Percentiles rank a stretch among this genome's conserved stretches.
phyloP scores from a whole-genome alignment of 148 eudicot genomes.

The Fagopyrum tataricum region DNA sequence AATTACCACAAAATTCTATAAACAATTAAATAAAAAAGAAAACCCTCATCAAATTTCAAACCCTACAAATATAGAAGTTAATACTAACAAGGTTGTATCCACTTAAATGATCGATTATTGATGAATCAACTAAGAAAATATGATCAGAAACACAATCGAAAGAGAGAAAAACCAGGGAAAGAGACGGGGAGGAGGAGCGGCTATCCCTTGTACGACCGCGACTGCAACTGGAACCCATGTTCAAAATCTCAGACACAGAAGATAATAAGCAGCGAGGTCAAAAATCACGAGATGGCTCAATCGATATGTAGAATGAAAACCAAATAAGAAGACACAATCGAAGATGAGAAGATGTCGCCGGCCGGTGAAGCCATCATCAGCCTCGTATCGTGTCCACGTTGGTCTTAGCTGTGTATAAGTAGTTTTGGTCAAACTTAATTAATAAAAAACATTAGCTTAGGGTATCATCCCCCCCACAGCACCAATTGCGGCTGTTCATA shows the following conservation, averaged over 20 bases:
- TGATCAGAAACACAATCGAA: background rate
- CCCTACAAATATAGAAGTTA: background rate
- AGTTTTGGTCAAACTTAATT: no score
- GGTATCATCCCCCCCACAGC: no score
- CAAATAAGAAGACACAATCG: background rate
- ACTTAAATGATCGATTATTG: background rate
- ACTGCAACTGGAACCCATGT: slow-evolving; percentile 5
- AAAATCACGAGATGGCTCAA: background rate
- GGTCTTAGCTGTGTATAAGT: background rate
- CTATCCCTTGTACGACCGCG: background rate
- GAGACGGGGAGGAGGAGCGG: background rate
- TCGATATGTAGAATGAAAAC: background rate
- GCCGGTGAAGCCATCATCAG: background rate
- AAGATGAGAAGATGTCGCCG: background rate
- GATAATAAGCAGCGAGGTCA: background rate
- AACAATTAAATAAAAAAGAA: background rate
- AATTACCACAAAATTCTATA: no score
- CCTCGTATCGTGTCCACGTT: background rate
- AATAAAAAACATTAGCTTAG: no score
- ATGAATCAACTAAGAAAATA: no score
- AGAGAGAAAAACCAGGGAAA: background rate
- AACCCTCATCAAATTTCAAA: background rate
- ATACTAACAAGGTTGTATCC: background rate
- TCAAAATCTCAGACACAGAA: background rate
- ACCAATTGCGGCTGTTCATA: no score